phyloP scores from a whole-genome alignment of 2,329 filamentous ascomycete genomes.

The Aspergillus sp. region DNA sequence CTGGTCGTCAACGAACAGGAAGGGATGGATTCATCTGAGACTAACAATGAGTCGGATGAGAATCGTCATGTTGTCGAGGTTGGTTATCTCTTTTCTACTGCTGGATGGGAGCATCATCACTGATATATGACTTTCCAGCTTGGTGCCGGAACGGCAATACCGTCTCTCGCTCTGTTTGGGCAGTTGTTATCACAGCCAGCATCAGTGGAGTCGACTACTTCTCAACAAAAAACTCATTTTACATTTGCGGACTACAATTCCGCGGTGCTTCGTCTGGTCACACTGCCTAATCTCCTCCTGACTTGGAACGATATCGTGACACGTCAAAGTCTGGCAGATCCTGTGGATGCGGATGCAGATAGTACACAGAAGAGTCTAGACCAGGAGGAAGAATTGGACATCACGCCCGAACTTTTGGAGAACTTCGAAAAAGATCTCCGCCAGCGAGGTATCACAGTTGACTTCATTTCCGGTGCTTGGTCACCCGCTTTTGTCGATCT shows the following conservation, averaged over 20 bases:
- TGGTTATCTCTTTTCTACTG: slow-evolving; percentile 3
- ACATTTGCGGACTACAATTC: slow-evolving; percentile 60
- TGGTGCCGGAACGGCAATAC: slow-evolving; percentile 61
- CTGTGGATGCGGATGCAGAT: background rate
- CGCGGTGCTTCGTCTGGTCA: slow-evolving; percentile 56
- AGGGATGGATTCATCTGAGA: too few species aligned
- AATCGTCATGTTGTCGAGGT: slow-evolving; percentile 40
- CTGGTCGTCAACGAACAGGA: slow-evolving; percentile 17
- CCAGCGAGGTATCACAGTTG: slow-evolving; percentile 42
- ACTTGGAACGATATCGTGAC: slow-evolving; percentile 42
- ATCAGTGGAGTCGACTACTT: slow-evolving; percentile 4
- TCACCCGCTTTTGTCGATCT: slow-evolving; percentile 44
- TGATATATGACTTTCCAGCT: slow-evolving; percentile 34
- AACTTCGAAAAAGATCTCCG: slow-evolving; percentile 43
- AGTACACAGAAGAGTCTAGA: slow-evolving; percentile 3
- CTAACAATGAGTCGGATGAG: too few species aligned
- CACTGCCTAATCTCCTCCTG: slow-evolving; percentile 56
- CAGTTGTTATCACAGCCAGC: slow-evolving; percentile 38
- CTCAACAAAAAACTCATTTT: slow-evolving; percentile 40
- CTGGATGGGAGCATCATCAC: background rate
- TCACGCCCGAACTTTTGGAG: slow-evolving; percentile 44
- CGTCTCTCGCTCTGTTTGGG: slow-evolving; percentile 51
- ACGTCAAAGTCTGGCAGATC: slow-evolving; percentile 2
- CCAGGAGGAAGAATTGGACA: slow-evolving; percentile 38
- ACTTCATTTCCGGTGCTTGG: slow-evolving; percentile 59